Conservation (phyloP, 805 yeast genomes). For the Blastobotrys attinorum region DNA sequence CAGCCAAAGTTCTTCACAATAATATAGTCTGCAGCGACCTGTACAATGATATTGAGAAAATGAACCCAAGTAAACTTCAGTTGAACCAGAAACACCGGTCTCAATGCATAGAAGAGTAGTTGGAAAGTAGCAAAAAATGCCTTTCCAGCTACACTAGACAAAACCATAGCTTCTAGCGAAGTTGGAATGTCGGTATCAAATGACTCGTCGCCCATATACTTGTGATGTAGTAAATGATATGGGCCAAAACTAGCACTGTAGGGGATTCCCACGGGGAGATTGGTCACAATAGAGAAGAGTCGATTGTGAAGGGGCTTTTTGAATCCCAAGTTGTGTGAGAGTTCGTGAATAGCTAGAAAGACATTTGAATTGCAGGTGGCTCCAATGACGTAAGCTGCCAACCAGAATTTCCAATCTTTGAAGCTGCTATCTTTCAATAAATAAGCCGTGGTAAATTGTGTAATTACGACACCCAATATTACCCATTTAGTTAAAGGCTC, state of each 20-base stretch:
- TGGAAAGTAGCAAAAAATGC: constrained; percentile 88
- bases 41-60: constrained; percentile 54
- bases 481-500: constrained; percentile 83
- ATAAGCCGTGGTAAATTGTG: constrained; percentile 64
- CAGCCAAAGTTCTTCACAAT: constrained; percentile 57
- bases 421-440: constrained; percentile 49
- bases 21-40: constrained; percentile 48
- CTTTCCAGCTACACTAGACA: constrained; percentile 75
- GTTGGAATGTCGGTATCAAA: constrained; percentile 90
- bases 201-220: constrained; percentile 75
- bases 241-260: constrained; percentile 85
- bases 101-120: constrained; percentile 76
- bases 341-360: constrained; percentile 82
- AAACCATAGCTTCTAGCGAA: constrained; percentile 58
- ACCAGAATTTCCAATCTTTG: constrained; percentile 45
- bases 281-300: constrained; percentile 66
- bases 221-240: constrained; percentile 86
- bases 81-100: constrained; percentile 81
- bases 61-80: constrained; percentile 71
- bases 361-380: constrained; percentile 81
- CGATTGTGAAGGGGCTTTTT: constrained; percentile 70
- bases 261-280: constrained; percentile 84
- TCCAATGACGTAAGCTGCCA: constrained; percentile 68
- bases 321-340: constrained; percentile 78
- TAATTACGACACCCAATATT: constrained; percentile 50